Evolutionary conservation across 1,139 yeast genomes (phyloP), one percentile per base, ranked within the genome.

Genomic region (Suhomyces guaymorum): DNA sequence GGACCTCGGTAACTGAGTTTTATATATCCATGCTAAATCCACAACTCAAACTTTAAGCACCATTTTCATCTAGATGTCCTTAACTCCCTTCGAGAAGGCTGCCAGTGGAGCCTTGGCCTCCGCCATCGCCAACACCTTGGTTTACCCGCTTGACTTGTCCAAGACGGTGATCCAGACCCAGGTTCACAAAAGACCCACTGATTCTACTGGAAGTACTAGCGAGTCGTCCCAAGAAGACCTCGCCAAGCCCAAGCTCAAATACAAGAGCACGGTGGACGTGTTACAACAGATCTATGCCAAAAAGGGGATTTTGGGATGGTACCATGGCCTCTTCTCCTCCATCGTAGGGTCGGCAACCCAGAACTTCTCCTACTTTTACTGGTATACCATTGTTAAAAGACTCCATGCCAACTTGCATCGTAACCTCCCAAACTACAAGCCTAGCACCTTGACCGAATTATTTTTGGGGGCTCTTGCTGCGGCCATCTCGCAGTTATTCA

Each of bases 51-150:
- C 2, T 10, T 5, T 13, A 14, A 4, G 11, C 25, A 18, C 19
- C 22, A 15, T 14, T 15, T 14, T 12, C 4, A n/a, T 20, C 20
- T 11, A 26, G n/a, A 70, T 69, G 75, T 58, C 73, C 8, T 71
- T 70, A 44, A 46, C 78, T 4, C 79, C 81, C 17, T 51, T 78
- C 24, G 94, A 87, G 46, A 81, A 82, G 55, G 96, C 96, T 0
- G 74, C 86, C 13, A 82, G 88, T 32, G 96, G 96, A 1, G 89
- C 95, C 0, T 71, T 82, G 38, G 95, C 95, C 6, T 87, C 95
- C 4, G 84, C 82, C 28, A 60, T 85, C 38, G 95, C 96, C 28
- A 87, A 84, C 57, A 69, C 88, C n/a, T 67, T 80, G 28, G 87
- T 83, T 2, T 85, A 82, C 49, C 95, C 95, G 0, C 61, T 85